phyloP scores from a whole-genome alignment of 345 rosid species.

The Ceriops decandra region DNA sequence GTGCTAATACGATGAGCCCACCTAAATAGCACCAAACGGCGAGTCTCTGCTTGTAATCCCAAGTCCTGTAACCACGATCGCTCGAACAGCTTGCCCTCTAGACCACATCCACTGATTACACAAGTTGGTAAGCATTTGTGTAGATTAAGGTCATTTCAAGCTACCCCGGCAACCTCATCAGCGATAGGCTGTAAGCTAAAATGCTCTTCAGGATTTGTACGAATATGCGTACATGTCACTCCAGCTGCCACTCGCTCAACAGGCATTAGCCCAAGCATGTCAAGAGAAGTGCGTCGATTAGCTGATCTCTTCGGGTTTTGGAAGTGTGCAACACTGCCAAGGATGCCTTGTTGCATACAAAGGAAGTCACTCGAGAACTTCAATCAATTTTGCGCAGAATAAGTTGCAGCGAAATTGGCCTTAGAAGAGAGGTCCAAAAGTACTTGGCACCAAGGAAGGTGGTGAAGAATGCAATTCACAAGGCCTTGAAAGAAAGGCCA shows the following conservation, averaged over 20 bases:
- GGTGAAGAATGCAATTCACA: constrained; percentile 38
- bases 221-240: constrained; percentile 25
- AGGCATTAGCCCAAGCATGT: constrained; percentile 15
- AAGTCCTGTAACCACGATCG: constrained; percentile 24
- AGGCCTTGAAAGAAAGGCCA: constrained; percentile 28
- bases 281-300: constrained; percentile 12
- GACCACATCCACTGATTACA: constrained; percentile 28
- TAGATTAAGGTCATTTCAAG: too few species aligned
- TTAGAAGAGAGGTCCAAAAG: constrained; percentile 26
- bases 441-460: constrained; percentile 42
- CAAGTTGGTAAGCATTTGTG: constrained; percentile 27
- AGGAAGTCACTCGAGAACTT: constrained; percentile 22
- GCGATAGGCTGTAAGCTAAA: constrained; percentile 1
- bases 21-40: neutral
- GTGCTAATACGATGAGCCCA: constrained; percentile 5
- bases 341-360: constrained; percentile 24
- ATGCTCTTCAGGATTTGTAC: constrained; percentile 22
- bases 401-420: constrained; percentile 4
- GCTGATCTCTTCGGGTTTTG: constrained; percentile 26
- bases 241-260: constrained; percentile 16
- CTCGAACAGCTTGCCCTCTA: constrained; percentile 38
- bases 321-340: constrained; percentile 20
- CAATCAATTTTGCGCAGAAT: constrained; percentile 25
- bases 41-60: neutral
- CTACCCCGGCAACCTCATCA: too few species aligned